Percentiles rank a stretch among this genome's conserved stretches.
These are phyloP conservation scores for Heliophila coronopifolia DNA, from an alignment of 441 rosid species.

Conservation along the genomic window DNA sequence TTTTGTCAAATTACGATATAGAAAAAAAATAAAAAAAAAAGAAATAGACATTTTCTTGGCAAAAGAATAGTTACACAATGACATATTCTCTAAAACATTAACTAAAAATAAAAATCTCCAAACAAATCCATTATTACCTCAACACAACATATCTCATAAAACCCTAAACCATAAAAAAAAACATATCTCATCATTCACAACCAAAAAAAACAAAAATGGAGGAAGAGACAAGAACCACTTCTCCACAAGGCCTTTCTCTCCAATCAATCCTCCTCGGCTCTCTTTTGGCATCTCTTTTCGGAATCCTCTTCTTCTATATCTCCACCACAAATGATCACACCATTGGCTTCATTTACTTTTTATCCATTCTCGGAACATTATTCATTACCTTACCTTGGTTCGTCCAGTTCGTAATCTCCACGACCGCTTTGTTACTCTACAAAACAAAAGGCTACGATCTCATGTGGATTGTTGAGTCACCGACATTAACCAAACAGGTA, in stretches of 20 bases:
- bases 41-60: too few species aligned
- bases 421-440: background rate
- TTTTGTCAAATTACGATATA: too few species aligned
- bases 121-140: too few species aligned
- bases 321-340: background rate
- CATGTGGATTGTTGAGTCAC: conserved; percentile 4
- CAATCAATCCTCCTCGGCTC: background rate
- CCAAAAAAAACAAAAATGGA: background rate
- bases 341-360: background rate
- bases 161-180: too few species aligned
- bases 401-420: background rate
- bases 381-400: background rate
- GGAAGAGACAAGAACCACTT: background rate
- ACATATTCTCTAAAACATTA: too few species aligned
- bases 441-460: background rate
- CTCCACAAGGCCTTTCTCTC: background rate
- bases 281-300: background rate
- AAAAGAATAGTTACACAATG: too few species aligned
- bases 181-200: background rate
- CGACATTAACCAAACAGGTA: background rate
- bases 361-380: background rate
- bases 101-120: too few species aligned
- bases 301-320: background rate
- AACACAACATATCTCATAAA: background rate
- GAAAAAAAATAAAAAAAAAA: too few species aligned